A percentile compares a stretch with the other conserved stretches of the same genome.
Conservation (phyloP, 2,329 filamentous ascomycete species). For the Ciborinia camelliae region DNA sequence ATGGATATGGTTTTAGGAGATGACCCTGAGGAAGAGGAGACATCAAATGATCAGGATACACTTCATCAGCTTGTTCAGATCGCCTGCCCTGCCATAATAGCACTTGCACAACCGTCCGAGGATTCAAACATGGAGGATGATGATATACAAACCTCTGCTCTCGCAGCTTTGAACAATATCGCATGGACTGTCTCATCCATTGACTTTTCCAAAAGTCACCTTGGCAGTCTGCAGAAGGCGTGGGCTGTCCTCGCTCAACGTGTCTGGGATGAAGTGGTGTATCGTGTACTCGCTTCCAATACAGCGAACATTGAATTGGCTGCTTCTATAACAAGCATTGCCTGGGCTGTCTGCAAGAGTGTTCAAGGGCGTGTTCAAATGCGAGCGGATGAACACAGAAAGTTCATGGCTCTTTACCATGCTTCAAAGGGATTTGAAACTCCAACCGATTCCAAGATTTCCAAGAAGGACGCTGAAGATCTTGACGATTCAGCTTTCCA, state of each 20-base stretch:
- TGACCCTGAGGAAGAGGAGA: constrained; percentile 42
- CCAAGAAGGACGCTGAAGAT: constrained; percentile 23
- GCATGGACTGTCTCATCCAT: constrained; percentile 63
- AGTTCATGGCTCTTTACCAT: constrained; percentile 64
- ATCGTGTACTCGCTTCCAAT: constrained; percentile 56
- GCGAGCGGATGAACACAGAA: constrained; percentile 53
- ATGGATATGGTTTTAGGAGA: constrained; percentile 61
- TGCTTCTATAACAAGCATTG: constrained; percentile 60
- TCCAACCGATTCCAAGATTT: constrained; percentile 25
- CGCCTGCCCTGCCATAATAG: constrained; percentile 34
- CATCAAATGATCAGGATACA: constrained; percentile 30
- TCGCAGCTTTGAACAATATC: constrained; percentile 64
- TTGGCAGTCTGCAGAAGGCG: constrained; percentile 46
- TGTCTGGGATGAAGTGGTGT: constrained; percentile 57
- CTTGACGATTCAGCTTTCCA: constrained; percentile 53
- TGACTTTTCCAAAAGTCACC: constrained; percentile 55
- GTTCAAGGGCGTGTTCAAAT: constrained; percentile 50
- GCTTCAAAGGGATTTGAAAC: constrained; percentile 47
- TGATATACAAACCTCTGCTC: constrained; percentile 50
- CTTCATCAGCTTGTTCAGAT: constrained; percentile 34
- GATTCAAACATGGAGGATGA: constrained; percentile 36
- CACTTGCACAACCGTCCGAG: constrained; percentile 23
- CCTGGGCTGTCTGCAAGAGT: constrained; percentile 61
- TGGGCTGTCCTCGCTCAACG: constrained; percentile 54
- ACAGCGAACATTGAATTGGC: constrained; percentile 60